Evolutionary conservation across 129 eudicot species (phyloP), one percentile per base, ranked within the genome.

Genomic region (Arctium minus): DNA sequence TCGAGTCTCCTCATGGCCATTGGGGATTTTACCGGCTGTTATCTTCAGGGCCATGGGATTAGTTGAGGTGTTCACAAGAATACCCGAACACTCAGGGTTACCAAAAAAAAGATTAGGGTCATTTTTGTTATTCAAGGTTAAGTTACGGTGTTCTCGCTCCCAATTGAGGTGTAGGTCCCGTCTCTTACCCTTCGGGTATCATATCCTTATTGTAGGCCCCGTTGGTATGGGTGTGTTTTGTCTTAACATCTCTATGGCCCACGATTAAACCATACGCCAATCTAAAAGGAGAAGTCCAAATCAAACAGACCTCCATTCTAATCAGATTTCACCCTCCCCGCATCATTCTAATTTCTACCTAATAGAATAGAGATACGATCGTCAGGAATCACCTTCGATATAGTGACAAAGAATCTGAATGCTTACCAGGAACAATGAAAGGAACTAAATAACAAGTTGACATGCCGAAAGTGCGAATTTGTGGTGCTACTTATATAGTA

Each of bases 401-500:
- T 68, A 36, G 37, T 5, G 72, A 80, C 69, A 67, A 68, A 75
- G 81, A 82, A 82, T 82, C 81, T 7, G 32, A 53, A 69, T 44
- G 76, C 68, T 79, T 79, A 44, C 68, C 82, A 65, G 6, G 35
- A 8, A 79, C 68, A 67, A 67, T 31, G 42, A 79, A 15, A 12
- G 15, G 72, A 81, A 74, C 42, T 64, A 60, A 12, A 74, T 31
- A 82, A 73, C 74, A 65, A 82, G 85, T 74, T 39, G 85, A 32
- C 33, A 17, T 32, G 80, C 68, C 53, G 85, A 75, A 75, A 68
- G 85, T 68, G 69, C 0, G 17, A 82, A 44, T 42, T 42, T 82
- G 76, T 67, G 81, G 81, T 68, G 85, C 69, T 81, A 40, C 85
- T 39, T 62, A 65, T 44, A 65, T 82, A 74, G 80, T 82, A 82